Base-by-base conservation (phyloP, 805 yeast genomes). In the Teunomyces kruisii region DNA sequence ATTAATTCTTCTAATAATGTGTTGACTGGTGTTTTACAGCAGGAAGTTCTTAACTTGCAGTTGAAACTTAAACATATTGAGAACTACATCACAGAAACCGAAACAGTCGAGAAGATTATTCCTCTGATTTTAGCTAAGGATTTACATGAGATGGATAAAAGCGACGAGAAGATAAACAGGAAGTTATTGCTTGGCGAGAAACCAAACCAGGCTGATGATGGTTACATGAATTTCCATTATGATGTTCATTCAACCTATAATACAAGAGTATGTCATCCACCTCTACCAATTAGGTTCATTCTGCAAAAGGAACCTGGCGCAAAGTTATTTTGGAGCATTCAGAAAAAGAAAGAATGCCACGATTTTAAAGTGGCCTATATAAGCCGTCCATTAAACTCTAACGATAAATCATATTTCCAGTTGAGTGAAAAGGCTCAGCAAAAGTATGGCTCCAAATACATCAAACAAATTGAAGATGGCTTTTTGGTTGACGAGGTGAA, bases 281-380 rank as follows among this genome's bases (percentile, higher is more conserved):
- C 51, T 9, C 35, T 53, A 2, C 52, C 48, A 6, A 32, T 54
- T 10, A 36, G 51, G 12, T 51, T 44, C 22, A 37, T 55, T 38
- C 52, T 56, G 39, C 52, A 56, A 39, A 54, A 53, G 39, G 61
- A 59, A 16, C 53, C 55, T 3, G 58, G 59, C 4, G 43, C 50
- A 8, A 35, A 42, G 16, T 30, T 51, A 6, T 52, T 51, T 33
- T 56, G 60, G 56, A 41, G 44, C 6, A 42, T 45, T 28, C 36
- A 42, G n/a, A 45, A 50, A 19, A 39, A 9, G 44, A 49, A 22
- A 43, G 47, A 27, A 19, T 47, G 22, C 37, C 32, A 15, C 24
- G 22, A 31, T 22, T 33, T 43, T 19, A 35, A 36, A 9, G 40
- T 32, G 9, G 40, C 40, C 2, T 36, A 43, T 33, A 36, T 36